Percentiles rank a stretch among this genome's conserved stretches.
phyloP scores from a whole-genome alignment of 495 filamentous ascomycete genomes.

The Tuber aestivum region DNA sequence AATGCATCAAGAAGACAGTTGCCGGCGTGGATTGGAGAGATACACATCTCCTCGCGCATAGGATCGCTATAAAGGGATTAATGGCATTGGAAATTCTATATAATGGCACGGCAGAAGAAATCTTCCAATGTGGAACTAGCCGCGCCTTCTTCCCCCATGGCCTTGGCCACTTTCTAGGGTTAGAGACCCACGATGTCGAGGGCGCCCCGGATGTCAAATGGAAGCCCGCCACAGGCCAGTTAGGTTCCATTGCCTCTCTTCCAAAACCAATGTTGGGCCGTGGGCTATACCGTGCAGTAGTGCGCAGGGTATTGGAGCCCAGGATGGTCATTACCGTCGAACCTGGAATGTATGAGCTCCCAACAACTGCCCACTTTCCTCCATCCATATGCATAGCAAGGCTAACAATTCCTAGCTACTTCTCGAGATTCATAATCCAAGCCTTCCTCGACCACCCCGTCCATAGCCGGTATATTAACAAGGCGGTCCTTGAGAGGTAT shows the following conservation, averaged over 20 bases:
- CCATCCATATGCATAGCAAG: background rate
- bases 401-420: slow-evolving; percentile 49
- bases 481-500: slow-evolving; percentile 62
- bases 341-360: slow-evolving; percentile 62
- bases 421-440: slow-evolving; percentile 58
- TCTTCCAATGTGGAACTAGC: slow-evolving; percentile 61
- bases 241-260: slow-evolving; percentile 22
- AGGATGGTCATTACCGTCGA: slow-evolving; percentile 82
- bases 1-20: slow-evolving; percentile 61
- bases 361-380: background rate
- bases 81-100: slow-evolving; percentile 61
- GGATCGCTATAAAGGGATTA: slow-evolving; percentile 65
- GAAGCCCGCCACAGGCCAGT: slow-evolving; percentile 15
- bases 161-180: slow-evolving; percentile 78
- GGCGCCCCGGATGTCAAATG: slow-evolving; percentile 48
- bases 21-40: slow-evolving; percentile 62
- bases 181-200: slow-evolving; percentile 83
- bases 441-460: slow-evolving; percentile 54
- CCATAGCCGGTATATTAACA: slow-evolving; percentile 67
- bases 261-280: slow-evolving; percentile 26
- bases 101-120: slow-evolving; percentile 56
- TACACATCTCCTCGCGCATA: slow-evolving; percentile 64
- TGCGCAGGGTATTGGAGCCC: slow-evolving; percentile 51
- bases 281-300: slow-evolving; percentile 36
- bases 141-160: slow-evolving; percentile 89